Base-by-base conservation (phyloP, 2,329 filamentous ascomycete genomes). In the Penicillium oxalicum region DNA sequence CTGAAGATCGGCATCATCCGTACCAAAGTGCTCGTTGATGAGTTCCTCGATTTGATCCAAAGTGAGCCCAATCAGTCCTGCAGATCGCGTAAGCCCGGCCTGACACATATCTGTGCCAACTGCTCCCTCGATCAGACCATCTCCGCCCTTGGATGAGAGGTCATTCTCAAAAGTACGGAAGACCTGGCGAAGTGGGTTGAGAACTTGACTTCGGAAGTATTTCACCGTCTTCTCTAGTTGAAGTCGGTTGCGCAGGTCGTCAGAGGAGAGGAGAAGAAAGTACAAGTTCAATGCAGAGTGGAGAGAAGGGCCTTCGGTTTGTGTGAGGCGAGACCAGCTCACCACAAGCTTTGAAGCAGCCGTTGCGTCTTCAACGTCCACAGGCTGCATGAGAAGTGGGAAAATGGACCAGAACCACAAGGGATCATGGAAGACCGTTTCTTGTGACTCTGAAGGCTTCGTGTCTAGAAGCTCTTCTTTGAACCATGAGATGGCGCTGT, bases 201-300 rank as follows among this genome's bases (percentile, higher is more conserved):
- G 52, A 28, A 69, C 69, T 7, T 62, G 55, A 12, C 47, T 56
- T 12, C 60, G 64, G 56, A 72, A 69, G 47, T 56, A 64, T 2
- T 56, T 44, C 25, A 65, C 56, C 0, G 65, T 63, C 49, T 66
- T 65, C 24, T 61, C 59, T 2, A 82, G 70, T 32, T 74, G 72
- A 0, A 83, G 65, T 1, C 61, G 60, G 18, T 70, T 60, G 29
- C 76, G 74, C 1, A 82, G 64, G 12, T 71, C 66, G 9, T 69
- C 59, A 0, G 78, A 78, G 1, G 71, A 72, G 2, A 81, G 65
- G 0, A 83, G 66, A 0, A 82, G 63, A 57, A 79, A 81, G 56
- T 82, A 77, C n/a, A 83, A 74, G 53, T 78, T 83, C 29, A 83
- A 68, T 0, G 74, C 72, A 0, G 78, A 74, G 25, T 82, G 74